Base-by-base conservation (phyloP, 2,329 filamentous ascomycete species). In the Knufia petricola region DNA sequence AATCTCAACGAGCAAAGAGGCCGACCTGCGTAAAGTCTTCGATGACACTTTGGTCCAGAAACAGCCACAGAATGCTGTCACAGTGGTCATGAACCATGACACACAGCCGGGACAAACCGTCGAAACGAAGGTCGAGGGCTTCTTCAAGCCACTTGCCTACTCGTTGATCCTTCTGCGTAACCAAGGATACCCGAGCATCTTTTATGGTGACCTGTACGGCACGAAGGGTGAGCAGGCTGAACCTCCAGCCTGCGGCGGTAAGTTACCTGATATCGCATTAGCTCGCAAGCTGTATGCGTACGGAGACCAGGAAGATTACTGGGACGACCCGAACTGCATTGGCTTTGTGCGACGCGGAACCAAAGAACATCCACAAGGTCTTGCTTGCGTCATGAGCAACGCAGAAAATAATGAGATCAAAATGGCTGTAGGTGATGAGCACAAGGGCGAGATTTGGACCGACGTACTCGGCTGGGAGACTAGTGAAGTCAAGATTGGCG, bases 101-200 rank as follows among this genome's bases (percentile, higher is more conserved):
- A 59, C 56, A 1, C 57, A 59, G 45, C 57, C 57, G 1, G 51
- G 51, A 10, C 57, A 59, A 38, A 52, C 57, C 13, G 43, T 59
- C 15, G 48, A 68, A 41, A 75, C 77, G 0, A 71, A 73, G 4
- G 75, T 84, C 28, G 73, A 77, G 50, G 70, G 69, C 34, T 81
- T 75, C 67, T 80, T 84, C 67, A 82, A 82, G 60, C 74, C 78
- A 0, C 69, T 84, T 8, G 81, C 79, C 3, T 83, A 84, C 61
- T 66, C 78, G 0, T 72, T 84, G 38, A 82, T 84, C 49, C 72
- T 85, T 1, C 73, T 84, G 15, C 71, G 79, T 8, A 60, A 67
- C 37, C 66, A 74, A 24, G 79, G 79, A 26, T 73, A 78, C 36
- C 79, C 79, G 0, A 81, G 76, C 53, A 67, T 81, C 30, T 83